A percentile compares a stretch with the other conserved stretches of the same genome.
Evolutionary conservation across 2,329 filamentous ascomycete species (phyloP).

Genomic region (Ophiosphaerella herpotricha): DNA sequence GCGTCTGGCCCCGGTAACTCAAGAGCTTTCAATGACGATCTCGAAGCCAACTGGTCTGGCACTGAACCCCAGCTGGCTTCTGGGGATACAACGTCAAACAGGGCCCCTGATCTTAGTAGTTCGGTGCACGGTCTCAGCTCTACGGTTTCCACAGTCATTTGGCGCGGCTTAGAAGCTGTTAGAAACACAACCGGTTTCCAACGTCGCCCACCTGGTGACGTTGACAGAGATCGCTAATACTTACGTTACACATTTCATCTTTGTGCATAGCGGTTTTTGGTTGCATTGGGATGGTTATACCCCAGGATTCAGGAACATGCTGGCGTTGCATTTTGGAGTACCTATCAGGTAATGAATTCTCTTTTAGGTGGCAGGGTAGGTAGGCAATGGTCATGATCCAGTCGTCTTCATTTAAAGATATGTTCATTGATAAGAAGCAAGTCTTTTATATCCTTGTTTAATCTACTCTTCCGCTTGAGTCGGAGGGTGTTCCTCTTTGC

Average conservation of each 20-base stretch:
- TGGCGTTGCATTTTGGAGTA: conserved; percentile 13
- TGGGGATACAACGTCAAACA: conserved; percentile 17
- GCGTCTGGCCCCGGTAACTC: conserved; percentile 5
- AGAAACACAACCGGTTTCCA: conserved; percentile 36
- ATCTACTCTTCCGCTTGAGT: too few relatives aligned
- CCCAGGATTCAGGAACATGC: conserved; percentile 8
- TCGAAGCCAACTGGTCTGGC: conserved; percentile 43
- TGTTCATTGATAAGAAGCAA: too few relatives aligned
- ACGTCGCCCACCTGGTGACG: conserved; percentile 35
- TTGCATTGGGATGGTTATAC: conserved; percentile 20
- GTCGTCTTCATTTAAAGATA: too few relatives aligned
- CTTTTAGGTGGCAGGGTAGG: too few relatives aligned
- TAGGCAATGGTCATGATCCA: too few relatives aligned
- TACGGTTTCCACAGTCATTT: conserved; percentile 41
- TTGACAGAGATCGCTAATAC: conserved; percentile 40
- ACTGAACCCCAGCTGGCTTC: conserved; percentile 49
- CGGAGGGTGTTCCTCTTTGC: too few relatives aligned
- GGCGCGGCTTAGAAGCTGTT: conserved; percentile 42
- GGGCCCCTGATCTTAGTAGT: conserved; percentile 20
- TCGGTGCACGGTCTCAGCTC: conserved; percentile 39
- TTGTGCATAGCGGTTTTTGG: conserved; percentile 11
- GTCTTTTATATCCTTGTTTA: too few relatives aligned
- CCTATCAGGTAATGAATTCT: background rate
- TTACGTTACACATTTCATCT: conserved; percentile 3
- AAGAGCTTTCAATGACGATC: conserved; percentile 24